phyloP scores from a whole-genome alignment of 2,329 filamentous ascomycete genomes.

The Colletotrichum gloeosporioides region DNA sequence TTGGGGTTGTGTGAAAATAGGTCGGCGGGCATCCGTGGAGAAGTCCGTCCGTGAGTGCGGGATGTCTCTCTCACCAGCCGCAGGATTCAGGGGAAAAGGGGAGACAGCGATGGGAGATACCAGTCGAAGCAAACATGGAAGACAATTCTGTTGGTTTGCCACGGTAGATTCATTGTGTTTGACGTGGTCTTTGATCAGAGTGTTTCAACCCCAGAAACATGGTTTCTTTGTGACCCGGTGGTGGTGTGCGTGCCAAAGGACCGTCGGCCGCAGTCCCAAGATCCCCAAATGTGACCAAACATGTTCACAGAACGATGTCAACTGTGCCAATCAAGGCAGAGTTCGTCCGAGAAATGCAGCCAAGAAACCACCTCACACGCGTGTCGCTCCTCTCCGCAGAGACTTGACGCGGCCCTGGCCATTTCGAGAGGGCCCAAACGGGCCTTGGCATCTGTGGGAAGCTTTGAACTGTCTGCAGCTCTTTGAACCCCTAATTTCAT shows the following conservation, averaged over 20 bases:
- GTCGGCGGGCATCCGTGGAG: conserved; percentile 15
- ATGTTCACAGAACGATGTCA: background rate
- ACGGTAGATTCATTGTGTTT: background rate
- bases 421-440: background rate
- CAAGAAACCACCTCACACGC: background rate
- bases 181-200: background rate
- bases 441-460: background rate
- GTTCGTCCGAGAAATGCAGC: background rate
- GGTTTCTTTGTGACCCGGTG: background rate
- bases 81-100: background rate
- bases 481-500: conserved; percentile 5
- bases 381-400: background rate
- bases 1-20: background rate
- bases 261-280: background rate
- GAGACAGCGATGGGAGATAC: background rate
- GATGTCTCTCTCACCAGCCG: background rate
- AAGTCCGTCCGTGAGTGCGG: background rate
- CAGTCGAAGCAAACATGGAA: background rate
- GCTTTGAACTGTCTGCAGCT: background rate
- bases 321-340: background rate
- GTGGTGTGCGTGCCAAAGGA: background rate
- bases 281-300: background rate
- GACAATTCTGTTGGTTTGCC: background rate
- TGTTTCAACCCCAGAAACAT: background rate
- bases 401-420: background rate